A percentile compares a stretch with the other conserved stretches of the same genome.
phyloP scores from a whole-genome alignment of 2,329 filamentous ascomycete species.

The Chrysoporthe deuterocubensis region DNA sequence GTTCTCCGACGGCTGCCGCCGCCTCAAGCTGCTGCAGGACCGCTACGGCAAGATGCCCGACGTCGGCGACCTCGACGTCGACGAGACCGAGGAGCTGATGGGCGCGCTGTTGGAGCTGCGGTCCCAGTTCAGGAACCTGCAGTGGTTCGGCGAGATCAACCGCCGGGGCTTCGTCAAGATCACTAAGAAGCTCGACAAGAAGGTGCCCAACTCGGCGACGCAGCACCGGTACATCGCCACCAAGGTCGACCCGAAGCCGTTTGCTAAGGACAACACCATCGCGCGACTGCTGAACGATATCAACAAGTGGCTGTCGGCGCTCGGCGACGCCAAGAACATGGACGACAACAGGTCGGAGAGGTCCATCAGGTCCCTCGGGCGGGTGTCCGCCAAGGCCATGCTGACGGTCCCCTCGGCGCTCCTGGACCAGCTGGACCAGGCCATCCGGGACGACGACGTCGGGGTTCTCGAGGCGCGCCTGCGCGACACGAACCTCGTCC shows the following conservation, averaged over 20 bases:
- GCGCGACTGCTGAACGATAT: slow-evolving; percentile 62
- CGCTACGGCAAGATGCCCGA: slow-evolving; percentile 80
- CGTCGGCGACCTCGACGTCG: slow-evolving; percentile 75
- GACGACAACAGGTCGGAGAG: slow-evolving; percentile 77
- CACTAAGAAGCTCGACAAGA: slow-evolving; percentile 98
- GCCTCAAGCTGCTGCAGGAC: slow-evolving; percentile 84
- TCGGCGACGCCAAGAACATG: slow-evolving; percentile 76
- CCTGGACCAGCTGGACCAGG: slow-evolving; percentile 73
- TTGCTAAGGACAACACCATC: slow-evolving; percentile 72
- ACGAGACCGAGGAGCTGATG: slow-evolving; percentile 90
- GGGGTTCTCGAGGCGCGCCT: slow-evolving; percentile 60
- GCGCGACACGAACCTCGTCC: slow-evolving; percentile 57
- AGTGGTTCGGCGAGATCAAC: slow-evolving; percentile 99
- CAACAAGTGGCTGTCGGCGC: slow-evolving; percentile 87
- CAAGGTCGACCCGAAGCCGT: slow-evolving; percentile 86
- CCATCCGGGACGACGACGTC: slow-evolving; percentile 71
- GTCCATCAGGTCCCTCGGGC: slow-evolving; percentile 76
- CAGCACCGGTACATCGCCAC: slow-evolving; percentile 87
- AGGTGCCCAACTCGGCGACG: slow-evolving; percentile 73
- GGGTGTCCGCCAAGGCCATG: slow-evolving; percentile 75
- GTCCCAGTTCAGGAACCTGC: slow-evolving; percentile 84
- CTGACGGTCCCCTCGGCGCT: slow-evolving; percentile 71
- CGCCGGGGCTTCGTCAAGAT: slow-evolving; percentile 95
- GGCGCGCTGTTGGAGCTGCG: slow-evolving; percentile 87
- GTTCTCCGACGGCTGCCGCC: slow-evolving; percentile 80